Base-by-base conservation (phyloP, 139 green algal species). In the Tetradesmus obliquus region DNA sequence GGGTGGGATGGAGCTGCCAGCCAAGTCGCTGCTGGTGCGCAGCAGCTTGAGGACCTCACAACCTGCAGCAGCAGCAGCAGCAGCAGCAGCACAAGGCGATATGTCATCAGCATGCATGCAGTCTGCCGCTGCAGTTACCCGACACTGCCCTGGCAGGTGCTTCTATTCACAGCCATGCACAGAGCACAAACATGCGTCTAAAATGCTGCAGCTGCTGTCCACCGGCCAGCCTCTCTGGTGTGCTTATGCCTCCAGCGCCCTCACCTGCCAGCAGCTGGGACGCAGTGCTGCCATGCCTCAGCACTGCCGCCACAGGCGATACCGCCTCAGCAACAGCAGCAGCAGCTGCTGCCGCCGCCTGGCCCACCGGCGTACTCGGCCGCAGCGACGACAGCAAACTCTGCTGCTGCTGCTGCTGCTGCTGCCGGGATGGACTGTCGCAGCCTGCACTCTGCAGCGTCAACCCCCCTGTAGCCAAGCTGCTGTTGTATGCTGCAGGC, bases 1-100 rank as follows among this genome's bases (percentile, higher is more conserved):
- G 58, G 84, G 55, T 0, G 69, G 22, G 6, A 93, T 88, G 1
- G 92, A 87, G 81, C 92, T 83, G 12, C 92, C 92, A 5, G 76
- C 83, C 69, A 93, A 76, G 57, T 94, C 89, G 32, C 84, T 71
- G 24, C 89, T 91, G 45, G 53, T 90, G 55, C 24, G 32, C n/a
- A 91, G 76, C 10, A 62, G 5, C 54, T 79, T 76, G 22, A 91
- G n/a, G 13, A 80, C 13, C 7, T 79, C 55, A 51, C 5, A 22
- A 1, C 86, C 86, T 90, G 62, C 24, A 53, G 51, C 55, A 74
- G 55, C 55, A 88, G 82, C 13, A 74, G 2, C 17, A 87, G 55
- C 82, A 87, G 82, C 82, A 72, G 57, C 83, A 88, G 55, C 53
- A 72, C 32, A 45, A 45, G 32, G 32, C 32, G 32, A 45, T 45